Evolutionary conservation across 805 yeast species (phyloP).

Genomic region (Metschnikowia matae): DNA sequence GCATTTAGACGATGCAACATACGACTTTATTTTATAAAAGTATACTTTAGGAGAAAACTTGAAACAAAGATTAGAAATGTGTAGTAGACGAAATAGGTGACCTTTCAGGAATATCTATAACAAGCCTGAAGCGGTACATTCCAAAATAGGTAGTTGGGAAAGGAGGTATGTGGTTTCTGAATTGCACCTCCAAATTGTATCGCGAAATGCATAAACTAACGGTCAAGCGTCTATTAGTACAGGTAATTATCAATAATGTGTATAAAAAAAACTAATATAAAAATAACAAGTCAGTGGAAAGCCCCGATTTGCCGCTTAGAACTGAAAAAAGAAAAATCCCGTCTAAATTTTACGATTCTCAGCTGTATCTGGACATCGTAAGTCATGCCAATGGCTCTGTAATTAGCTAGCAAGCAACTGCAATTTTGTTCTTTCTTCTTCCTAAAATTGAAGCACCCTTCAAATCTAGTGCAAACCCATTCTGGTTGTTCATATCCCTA

Average conservation of each 20-base stretch:
- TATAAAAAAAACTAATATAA: not conserved
- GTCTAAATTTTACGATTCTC: slow-evolving; percentile 2
- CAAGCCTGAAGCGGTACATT: too few relatives aligned
- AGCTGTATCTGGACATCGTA: not conserved
- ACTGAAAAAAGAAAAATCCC: not conserved
- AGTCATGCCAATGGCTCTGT: not conserved
- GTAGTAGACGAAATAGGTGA: too few relatives aligned
- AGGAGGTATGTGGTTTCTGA: too few relatives aligned
- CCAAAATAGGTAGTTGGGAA: too few relatives aligned
- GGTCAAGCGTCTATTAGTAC: not conserved
- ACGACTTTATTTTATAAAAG: too few relatives aligned
- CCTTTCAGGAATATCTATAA: too few relatives aligned
- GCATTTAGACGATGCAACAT: too few relatives aligned
- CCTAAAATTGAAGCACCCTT: slow-evolving; percentile 52
- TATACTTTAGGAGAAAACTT: too few relatives aligned
- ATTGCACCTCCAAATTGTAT: not conserved
- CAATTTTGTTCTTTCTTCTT: slow-evolving; percentile 31
- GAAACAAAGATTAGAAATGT: too few relatives aligned
- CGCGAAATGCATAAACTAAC: not conserved
- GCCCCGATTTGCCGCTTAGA: not conserved
- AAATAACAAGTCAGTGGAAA: not conserved
- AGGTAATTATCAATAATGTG: not conserved
- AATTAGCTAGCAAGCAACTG: slow-evolving; percentile 9
- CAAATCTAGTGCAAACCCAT: slow-evolving; percentile 43
- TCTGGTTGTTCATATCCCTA: slow-evolving; percentile 11